Base-by-base conservation (phyloP, 306 rosid species). In the Sesbania bispinosa region DNA sequence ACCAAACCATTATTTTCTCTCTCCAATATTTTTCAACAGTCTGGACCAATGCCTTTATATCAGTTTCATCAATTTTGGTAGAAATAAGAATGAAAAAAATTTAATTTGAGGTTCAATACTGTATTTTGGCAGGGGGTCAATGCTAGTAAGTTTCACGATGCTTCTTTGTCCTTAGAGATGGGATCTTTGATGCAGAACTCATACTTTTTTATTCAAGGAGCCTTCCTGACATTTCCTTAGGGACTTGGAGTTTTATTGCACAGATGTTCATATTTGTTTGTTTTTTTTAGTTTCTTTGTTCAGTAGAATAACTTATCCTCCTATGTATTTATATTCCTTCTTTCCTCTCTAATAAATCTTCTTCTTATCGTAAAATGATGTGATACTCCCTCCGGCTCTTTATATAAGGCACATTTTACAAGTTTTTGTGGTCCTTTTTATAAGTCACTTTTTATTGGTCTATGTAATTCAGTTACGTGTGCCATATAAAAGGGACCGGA, bases 161-260 rank as follows among this genome's bases (percentile, higher is more conserved):
- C 58, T 66, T 66, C 29, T 62, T 62, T 62, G 29, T 46, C 42
- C 47, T 10, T 19, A 15, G 27, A 47, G 61, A 66, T 47, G 59
- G 20, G 30, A 67, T 46, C 30, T 62, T 10, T 59, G 62, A 46
- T 67, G 53, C 68, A 20, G 20, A 48, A 23, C 54, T 19, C 21
- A 7, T 52, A 41, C 9, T 10, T 58, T 59, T 58, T 71, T 19
- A 52, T 57, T 29, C 6, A 15, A 35, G 39, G 9, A 23, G 15
- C 16, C 10, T 58, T 20, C 61, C 39, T 11, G 18, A 58, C 30
- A 2, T 61, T 43, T 43, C 47, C 18, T 32, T 27, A 46, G 39
- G 48, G 29, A 58, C 23, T 29, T 55, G 43, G 39, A 55, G 39
- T 13, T 39, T 52, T 51, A 21, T 41, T 27, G 54, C 19, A 27